A percentile compares a stretch with the other conserved stretches of the same genome.
phyloP scores from a whole-genome alignment of 305 asterid genomes.

The Euphrasia arctica region DNA sequence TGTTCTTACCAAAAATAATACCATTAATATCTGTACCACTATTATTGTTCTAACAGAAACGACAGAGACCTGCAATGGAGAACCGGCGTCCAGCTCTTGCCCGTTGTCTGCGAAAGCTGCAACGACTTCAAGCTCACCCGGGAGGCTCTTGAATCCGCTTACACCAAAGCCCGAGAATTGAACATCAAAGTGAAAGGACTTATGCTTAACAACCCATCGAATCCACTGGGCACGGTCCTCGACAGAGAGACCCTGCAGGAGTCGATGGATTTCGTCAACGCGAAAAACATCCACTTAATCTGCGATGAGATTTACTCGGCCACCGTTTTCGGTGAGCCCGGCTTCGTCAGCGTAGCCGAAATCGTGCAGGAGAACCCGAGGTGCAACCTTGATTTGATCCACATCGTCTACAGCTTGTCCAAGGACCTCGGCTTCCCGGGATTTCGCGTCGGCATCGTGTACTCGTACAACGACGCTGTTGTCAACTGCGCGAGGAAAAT shows the following conservation, averaged over 20 bases:
- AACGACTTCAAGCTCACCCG: constrained; percentile 56
- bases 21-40: not conserved
- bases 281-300: constrained; percentile 57
- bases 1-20: not conserved
- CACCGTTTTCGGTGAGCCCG: constrained; percentile 53
- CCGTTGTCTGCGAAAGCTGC: constrained; percentile 61
- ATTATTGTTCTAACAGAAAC: constrained; percentile 37
- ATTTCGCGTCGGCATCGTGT: constrained; percentile 45
- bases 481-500: constrained; percentile 43
- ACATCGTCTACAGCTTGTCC: constrained; percentile 54
- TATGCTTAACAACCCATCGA: constrained; percentile 75
- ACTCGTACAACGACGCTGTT: constrained; percentile 45
- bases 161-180: constrained; percentile 43
- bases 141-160: constrained; percentile 53
- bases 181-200: constrained; percentile 60
- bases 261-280: constrained; percentile 37
- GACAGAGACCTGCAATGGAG: constrained; percentile 79
- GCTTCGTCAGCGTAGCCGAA: constrained; percentile 61
- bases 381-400: constrained; percentile 47
- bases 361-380: constrained; percentile 34
- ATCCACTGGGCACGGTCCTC: constrained; percentile 68
- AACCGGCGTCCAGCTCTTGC: constrained; percentile 60
- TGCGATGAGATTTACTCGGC: constrained; percentile 86
- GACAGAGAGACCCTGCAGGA: constrained; percentile 47
- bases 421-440: constrained; percentile 62